Conservation (phyloP, 768 basidiomycete genomes). For the Boletus reticuloceps region DNA sequence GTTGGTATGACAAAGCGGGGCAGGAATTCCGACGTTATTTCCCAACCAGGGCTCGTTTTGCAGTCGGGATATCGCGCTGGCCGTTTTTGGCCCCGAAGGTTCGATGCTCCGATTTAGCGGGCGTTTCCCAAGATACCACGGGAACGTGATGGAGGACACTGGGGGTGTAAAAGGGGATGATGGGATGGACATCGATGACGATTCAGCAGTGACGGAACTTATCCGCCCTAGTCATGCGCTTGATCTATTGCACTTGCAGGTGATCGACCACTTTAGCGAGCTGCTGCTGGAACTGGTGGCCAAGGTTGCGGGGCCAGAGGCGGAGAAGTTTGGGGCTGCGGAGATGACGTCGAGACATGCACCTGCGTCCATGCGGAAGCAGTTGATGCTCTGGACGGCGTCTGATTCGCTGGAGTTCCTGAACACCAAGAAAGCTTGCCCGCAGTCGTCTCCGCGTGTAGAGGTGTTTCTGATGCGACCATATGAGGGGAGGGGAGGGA, state of each 20-base stretch:
- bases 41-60: constrained; percentile 37
- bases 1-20: constrained; percentile 12
- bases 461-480: constrained; percentile 52
- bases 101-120: constrained; percentile 40
- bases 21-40: constrained; percentile 25
- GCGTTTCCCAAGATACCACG: constrained; percentile 36
- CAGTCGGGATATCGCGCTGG: constrained; percentile 52
- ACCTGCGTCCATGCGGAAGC: constrained; percentile 44
- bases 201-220: constrained; percentile 31
- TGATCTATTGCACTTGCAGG: constrained; percentile 64
- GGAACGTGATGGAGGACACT: constrained; percentile 26
- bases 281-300: constrained; percentile 57
- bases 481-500: constrained; percentile 47
- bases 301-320: constrained; percentile 50
- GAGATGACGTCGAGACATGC: constrained; percentile 52
- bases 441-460: constrained; percentile 42
- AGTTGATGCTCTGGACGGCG: constrained; percentile 50
- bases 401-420: constrained; percentile 60
- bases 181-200: constrained; percentile 66
- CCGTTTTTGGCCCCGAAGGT: constrained; percentile 42
- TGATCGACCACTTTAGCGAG: constrained; percentile 66
- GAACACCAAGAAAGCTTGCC: constrained; percentile 35
- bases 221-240: constrained; percentile 54
- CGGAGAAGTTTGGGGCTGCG: constrained; percentile 35
- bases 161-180: constrained; percentile 31